Evolutionary conservation across 2,329 filamentous ascomycete species (phyloP).

Genomic region (Aureobasidium pullulans): DNA sequence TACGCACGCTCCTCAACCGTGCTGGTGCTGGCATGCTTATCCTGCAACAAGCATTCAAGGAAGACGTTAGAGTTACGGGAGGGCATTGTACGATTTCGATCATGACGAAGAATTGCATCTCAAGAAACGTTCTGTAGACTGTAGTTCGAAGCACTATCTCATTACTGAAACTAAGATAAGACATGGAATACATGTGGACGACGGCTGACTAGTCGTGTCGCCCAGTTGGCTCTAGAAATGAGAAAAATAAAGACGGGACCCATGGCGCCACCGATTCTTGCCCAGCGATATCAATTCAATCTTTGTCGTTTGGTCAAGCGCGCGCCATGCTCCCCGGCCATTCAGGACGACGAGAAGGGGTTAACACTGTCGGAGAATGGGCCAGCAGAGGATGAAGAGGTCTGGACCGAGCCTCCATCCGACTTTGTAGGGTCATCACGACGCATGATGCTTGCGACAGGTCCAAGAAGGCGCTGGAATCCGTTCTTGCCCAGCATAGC

Average conservation of each 20-base stretch:
- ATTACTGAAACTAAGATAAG: conserved; percentile 4
- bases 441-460: conserved; percentile 91
- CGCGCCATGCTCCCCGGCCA: conserved; percentile 1
- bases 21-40: neutral
- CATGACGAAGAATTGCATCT: conserved; percentile 1
- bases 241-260: neutral
- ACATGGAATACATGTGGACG: conserved; percentile 2
- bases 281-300: neutral
- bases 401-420: neutral
- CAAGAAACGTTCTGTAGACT: neutral
- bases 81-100: neutral
- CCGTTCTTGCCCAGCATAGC: conserved; percentile 87
- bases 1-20: neutral
- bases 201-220: neutral
- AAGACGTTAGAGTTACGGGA: neutral
- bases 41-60: conserved; percentile 2
- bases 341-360: conserved; percentile 10
- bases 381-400: neutral
- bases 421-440: conserved; percentile 54
- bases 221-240: conserved; percentile 1
- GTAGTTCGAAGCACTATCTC: conserved; percentile 8
- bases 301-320: conserved; percentile 1
- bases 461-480: conserved; percentile 86
- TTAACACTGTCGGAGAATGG: neutral
- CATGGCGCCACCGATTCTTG: neutral